These are phyloP conservation scores for Rhodotorula sp. DNA, from an alignment of 1,284 basidiomycete species.

Conservation along the genomic window DNA sequence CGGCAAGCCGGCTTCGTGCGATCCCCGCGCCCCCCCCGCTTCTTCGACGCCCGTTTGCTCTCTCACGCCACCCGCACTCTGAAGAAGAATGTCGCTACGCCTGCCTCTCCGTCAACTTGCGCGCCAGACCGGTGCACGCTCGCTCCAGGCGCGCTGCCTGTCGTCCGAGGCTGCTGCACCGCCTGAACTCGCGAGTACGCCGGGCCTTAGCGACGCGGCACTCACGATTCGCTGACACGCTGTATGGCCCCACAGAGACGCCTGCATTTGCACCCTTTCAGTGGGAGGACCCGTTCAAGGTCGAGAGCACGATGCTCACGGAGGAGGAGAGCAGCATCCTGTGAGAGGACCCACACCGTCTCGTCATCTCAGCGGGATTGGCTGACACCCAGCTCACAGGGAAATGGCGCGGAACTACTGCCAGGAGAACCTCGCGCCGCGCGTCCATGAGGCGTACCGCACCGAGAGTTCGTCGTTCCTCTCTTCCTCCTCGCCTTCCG, in stretches of 20 bases:
- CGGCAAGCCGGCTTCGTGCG: too few species aligned
- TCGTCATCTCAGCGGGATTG: neutral
- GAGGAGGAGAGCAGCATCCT: constrained; percentile 89
- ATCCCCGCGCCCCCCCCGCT: neutral
- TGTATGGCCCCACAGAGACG: neutral
- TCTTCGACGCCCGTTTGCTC: neutral
- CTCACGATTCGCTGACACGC: neutral
- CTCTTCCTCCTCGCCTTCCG: neutral
- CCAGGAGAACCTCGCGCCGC: constrained; percentile 80
- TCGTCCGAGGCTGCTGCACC: constrained; percentile 23
- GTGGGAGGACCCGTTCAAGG: constrained; percentile 44
- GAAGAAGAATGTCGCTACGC: neutral
- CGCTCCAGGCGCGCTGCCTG: neutral
- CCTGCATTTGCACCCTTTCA: constrained; percentile 39
- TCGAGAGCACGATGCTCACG: constrained; percentile 62
- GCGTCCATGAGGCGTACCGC: constrained; percentile 82
- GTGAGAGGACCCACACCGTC: constrained; percentile 55
- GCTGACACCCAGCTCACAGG: constrained; percentile 52
- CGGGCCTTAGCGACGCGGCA: neutral
- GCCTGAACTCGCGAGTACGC: constrained; percentile 21
- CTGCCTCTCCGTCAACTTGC: constrained; percentile 1
- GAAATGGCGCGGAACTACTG: constrained; percentile 84
- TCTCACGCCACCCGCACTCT: neutral
- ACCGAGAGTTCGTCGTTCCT: constrained; percentile 66
- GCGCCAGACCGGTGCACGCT: neutral